Percentiles rank a stretch among this genome's conserved stretches.
These are phyloP conservation scores for Thraustochytrium striatum DNA, from an alignment of 352 stramenopile genomes.

Conservation along the genomic window DNA sequence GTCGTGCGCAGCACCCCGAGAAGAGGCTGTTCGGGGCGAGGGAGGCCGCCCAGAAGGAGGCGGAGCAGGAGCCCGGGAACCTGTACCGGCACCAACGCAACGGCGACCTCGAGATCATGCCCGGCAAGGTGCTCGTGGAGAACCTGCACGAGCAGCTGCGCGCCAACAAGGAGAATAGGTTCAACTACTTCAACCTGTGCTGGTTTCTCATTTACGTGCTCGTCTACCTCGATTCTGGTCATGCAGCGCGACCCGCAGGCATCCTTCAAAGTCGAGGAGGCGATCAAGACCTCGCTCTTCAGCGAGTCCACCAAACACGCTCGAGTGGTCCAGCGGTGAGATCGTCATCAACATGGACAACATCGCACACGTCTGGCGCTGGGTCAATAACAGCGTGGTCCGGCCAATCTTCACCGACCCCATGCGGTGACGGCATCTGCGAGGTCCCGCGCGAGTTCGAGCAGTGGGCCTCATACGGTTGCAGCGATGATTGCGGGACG, in stretches of 20 bases:
- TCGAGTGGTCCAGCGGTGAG: slow-evolving; percentile 18
- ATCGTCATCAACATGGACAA: slow-evolving; percentile 1
- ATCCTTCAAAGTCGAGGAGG: slow-evolving; percentile 25
- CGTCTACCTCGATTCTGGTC: slow-evolving; percentile 17
- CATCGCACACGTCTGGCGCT: background rate
- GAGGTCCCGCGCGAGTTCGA: slow-evolving; percentile 5
- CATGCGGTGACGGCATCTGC: slow-evolving; percentile 36
- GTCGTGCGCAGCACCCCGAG: background rate
- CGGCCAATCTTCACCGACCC: slow-evolving; percentile 13
- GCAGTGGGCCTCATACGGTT: background rate
- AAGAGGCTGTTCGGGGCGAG: background rate
- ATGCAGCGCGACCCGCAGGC: background rate
- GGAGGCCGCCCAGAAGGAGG: background rate
- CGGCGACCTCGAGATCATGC: slow-evolving; percentile 10
- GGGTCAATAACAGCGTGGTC: slow-evolving; percentile 1
- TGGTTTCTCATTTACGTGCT: slow-evolving; percentile 6
- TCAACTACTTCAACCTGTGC: slow-evolving; percentile 33
- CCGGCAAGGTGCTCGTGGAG: slow-evolving; percentile 2
- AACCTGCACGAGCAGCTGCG: slow-evolving; percentile 24
- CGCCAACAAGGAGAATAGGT: background rate
- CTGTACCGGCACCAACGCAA: background rate
- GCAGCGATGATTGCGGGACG: slow-evolving; percentile 29
- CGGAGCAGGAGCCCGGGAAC: background rate
- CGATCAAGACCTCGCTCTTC: slow-evolving; percentile 27
- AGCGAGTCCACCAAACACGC: background rate